A percentile compares a stretch with the other conserved stretches of the same genome.
These are phyloP conservation scores for Beauveria scarabaeidicola DNA, from an alignment of 2,329 filamentous ascomycete species.

Conservation along the genomic window DNA sequence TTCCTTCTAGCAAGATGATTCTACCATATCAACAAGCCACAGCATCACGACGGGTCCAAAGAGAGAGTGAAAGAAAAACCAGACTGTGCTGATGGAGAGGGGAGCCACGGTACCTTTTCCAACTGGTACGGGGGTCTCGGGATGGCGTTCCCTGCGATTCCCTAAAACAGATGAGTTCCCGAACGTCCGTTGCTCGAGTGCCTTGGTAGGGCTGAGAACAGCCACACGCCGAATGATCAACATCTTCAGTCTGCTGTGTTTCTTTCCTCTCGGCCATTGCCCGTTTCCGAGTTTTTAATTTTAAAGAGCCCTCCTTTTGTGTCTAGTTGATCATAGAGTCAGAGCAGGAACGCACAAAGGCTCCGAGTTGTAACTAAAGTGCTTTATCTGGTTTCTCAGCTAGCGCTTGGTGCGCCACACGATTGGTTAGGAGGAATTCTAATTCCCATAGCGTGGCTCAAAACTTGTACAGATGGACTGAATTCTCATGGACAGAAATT, in stretches of 20 bases:
- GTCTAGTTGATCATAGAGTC: too few species aligned
- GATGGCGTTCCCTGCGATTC: neutral
- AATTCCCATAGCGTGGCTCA: too few species aligned
- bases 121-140: conserved; percentile 1
- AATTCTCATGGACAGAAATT: too few species aligned
- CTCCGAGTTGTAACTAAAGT: neutral
- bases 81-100: neutral
- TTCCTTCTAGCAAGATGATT: neutral
- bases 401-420: neutral
- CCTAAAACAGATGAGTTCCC: neutral
- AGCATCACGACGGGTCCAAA: neutral
- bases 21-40: neutral
- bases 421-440: too few species aligned
- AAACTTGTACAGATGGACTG: too few species aligned
- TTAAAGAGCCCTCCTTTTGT: neutral
- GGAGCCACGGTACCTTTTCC: neutral
- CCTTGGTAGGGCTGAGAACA: neutral
- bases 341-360: neutral
- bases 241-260: neutral
- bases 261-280: neutral
- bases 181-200: neutral
- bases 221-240: neutral
- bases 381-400: neutral
- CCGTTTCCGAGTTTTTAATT: neutral
- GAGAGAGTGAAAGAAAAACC: neutral